Base-by-base conservation (phyloP, 2,329 filamentous ascomycete species). In the Lachnellula arida region DNA sequence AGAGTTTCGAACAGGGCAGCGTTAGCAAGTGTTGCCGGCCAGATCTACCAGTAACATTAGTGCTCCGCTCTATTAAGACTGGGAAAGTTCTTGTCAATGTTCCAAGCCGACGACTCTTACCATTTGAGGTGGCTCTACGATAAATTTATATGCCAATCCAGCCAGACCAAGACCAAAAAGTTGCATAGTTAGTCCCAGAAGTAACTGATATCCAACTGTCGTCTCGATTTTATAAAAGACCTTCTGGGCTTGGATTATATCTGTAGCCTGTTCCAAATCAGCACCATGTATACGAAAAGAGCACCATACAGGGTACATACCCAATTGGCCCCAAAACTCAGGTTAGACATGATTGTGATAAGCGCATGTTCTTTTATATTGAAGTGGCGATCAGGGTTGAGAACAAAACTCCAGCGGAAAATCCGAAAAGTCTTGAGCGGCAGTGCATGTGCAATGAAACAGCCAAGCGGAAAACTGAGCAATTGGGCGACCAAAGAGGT, bases 361-460 rank as follows among this genome's bases (percentile, higher is more conserved):
- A 88, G 78, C 42, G 82, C 72, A 67, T 87, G 85, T 66, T 88
- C 85, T 69, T 88, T 88, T 67, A 85, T 78, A 64, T 86, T 88
- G 71, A 88, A 88, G 0, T 84, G 84, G 0, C 83, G 83, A 55
- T 87, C 87, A n/a, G 87, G 71, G 37, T 75, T 77, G 75, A 79
- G 83, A 15, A 56, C 58, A 17, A 58, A 48, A 40, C 58, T 49
- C 25, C 25, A 28, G 15, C 82, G 82, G 58, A 83, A 79, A 2
- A 76, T 77, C 28, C 63, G 73, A 25, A 63, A 44, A 8, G 46
- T 60, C 11, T 57, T 50, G 12, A 58, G 49, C 5, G 64, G 63
- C 6, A 63, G 39, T 7, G 54, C 49, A 79, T 86, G 66, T 85
- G 60, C 56, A 14, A 65, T 53, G 11, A 58, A 49, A n/a, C 54